Conservation (phyloP, 495 filamentous ascomycete genomes). For the Xylona heveae region DNA sequence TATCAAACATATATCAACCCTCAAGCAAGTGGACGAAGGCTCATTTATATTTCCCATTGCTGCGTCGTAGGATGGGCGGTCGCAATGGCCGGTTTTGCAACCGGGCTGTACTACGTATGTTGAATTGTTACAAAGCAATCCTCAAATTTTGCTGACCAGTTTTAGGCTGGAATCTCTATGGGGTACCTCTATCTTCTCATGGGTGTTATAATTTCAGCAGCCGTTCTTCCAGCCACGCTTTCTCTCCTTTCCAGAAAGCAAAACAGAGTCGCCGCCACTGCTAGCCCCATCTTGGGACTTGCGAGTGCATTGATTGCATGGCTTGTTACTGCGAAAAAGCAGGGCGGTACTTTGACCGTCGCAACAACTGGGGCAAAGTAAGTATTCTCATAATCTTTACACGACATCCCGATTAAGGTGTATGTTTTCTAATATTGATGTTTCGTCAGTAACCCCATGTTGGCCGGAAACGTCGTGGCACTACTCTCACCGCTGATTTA, state of each 20-base stretch:
- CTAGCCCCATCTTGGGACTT: slow-evolving; percentile 60
- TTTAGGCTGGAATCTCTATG: slow-evolving; percentile 33
- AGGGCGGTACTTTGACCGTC: slow-evolving; percentile 55
- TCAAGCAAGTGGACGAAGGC: slow-evolving; percentile 36
- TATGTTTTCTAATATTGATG: not conserved
- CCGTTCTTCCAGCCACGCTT: slow-evolving; percentile 65
- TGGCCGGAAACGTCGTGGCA: slow-evolving; percentile 68
- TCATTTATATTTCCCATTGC: slow-evolving; percentile 72
- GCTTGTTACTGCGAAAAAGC: slow-evolving; percentile 70
- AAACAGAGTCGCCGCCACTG: slow-evolving; percentile 57
- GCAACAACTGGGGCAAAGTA: slow-evolving; percentile 55
- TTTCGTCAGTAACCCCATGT: slow-evolving; percentile 45
- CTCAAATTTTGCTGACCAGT: no score
- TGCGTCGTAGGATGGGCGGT: slow-evolving; percentile 58
- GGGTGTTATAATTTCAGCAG: slow-evolving; percentile 77
- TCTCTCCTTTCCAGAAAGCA: slow-evolving; percentile 67
- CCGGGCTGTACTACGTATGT: slow-evolving; percentile 47
- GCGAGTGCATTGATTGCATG: slow-evolving; percentile 61
- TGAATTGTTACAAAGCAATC: no score
- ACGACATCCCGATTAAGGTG: not conserved
- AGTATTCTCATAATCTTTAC: slow-evolving; percentile 6
- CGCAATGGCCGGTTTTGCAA: slow-evolving; percentile 69
- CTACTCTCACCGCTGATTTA: slow-evolving; percentile 63
- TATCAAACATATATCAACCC: slow-evolving; percentile 43
- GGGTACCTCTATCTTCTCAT: slow-evolving; percentile 72